phyloP scores from a whole-genome alignment of 164 flowering plant species.

The Aristolochia contorta region DNA sequence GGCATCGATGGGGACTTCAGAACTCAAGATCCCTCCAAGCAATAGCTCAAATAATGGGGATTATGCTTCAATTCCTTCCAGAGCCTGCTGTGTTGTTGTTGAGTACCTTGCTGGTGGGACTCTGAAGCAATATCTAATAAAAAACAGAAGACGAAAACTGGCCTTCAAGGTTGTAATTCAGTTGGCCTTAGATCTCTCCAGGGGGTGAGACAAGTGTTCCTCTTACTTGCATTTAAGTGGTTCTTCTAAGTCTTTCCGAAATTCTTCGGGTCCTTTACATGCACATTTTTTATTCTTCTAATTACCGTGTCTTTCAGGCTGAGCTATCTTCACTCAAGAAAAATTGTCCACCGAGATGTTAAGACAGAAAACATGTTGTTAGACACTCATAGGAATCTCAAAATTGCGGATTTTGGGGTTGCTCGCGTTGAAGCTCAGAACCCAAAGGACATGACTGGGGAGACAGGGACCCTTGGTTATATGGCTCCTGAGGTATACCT shows the following conservation, averaged over 20 bases:
- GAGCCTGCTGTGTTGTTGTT: slow-evolving; percentile 92
- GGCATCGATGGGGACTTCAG: slow-evolving; percentile 85
- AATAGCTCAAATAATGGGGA: slow-evolving; percentile 17
- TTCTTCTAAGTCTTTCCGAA: no score
- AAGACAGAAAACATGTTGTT: slow-evolving; percentile 79
- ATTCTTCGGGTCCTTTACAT: no score
- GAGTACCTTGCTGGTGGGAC: slow-evolving; percentile 86
- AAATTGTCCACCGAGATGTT: slow-evolving; percentile 85
- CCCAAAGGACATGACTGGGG: slow-evolving; percentile 86
- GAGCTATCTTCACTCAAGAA: slow-evolving; percentile 72
- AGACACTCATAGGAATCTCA: slow-evolving; percentile 37
- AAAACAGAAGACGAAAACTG: slow-evolving; percentile 14
- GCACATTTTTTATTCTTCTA: not conserved
- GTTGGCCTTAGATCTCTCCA: slow-evolving; percentile 20
- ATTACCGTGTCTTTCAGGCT: slow-evolving; percentile 31
- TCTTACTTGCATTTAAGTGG: not conserved
- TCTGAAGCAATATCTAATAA: slow-evolving; percentile 29
- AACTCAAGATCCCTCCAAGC: slow-evolving; percentile 58
- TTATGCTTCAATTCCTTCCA: slow-evolving; percentile 36
- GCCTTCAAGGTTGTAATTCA: slow-evolving; percentile 19
- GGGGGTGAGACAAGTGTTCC: slow-evolving; percentile 13
- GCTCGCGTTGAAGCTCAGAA: slow-evolving; percentile 91
- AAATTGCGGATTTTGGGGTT: slow-evolving; percentile 90
- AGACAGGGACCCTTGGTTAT: slow-evolving; percentile 89
- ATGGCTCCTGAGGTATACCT: slow-evolving; percentile 91